Evolutionary conservation across 208 protist species (phyloP), one percentile per base, ranked within the genome.

Genomic region (Trypanosoma cruzi): DNA sequence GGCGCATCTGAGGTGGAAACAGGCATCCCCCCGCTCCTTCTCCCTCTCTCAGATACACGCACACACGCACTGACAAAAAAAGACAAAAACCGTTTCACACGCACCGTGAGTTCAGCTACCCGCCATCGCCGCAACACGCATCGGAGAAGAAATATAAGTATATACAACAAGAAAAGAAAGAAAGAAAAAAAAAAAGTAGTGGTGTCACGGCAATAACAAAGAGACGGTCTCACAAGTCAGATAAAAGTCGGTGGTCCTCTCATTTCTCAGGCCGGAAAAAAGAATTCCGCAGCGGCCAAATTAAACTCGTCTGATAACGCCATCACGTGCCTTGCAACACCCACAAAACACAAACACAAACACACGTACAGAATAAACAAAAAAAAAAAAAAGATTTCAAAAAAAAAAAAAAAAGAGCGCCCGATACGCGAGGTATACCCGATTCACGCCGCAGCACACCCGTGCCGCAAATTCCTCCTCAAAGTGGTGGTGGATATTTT

Each of bases 191-290:
- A 44, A 44, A 44, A 44, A 44, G 18, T 44, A 44, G 18, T 44
- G 18, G 18, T 44, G n/a, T n/a, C n/a, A n/a, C n/a, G n/a, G n/a
- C n/a, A n/a, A n/a, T n/a, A n/a, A n/a, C n/a, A n/a, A n/a, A n/a
- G n/a, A n/a, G n/a, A n/a, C n/a, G n/a, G n/a, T n/a, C n/a, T n/a
- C n/a, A n/a, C n/a, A n/a, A n/a, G n/a, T n/a, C n/a, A n/a, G n/a
- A n/a, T n/a, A n/a, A 44, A 44, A 44, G 37, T 44, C 13, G 37
- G 37, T n/a, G n/a, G n/a, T n/a, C n/a, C n/a, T n/a, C n/a, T n/a
- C n/a, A n/a, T n/a, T n/a, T n/a, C n/a, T n/a, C n/a, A 64, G 18
- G 7, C 56, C 29, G 31, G 49, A 58, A 58, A 56, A 44, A 44
- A 44, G 13, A 44, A 44, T 5, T 16, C 5, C 13, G 37, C 5